Evolutionary conservation across 108 stramenopile genomes (phyloP), one percentile per base, ranked within the genome.

Genomic region (Skeletonema costatum): DNA sequence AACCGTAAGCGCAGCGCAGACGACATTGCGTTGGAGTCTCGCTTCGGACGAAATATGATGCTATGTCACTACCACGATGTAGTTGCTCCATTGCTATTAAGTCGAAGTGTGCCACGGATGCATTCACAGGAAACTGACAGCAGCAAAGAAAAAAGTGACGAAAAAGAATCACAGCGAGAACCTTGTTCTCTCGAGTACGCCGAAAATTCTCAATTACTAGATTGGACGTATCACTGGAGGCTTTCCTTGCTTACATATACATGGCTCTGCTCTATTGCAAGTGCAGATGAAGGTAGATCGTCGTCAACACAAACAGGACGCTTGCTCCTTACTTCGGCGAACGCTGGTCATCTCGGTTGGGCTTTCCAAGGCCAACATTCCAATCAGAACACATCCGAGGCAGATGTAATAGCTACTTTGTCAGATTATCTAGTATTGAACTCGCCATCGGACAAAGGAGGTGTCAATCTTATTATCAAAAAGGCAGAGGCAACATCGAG

Each of bases 201-300:
- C 25, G 74, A 75, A 41, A 39, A 19, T 5, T 17, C 30, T 29
- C 48, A 46, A 38, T 64, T 60, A n/a, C 87, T 63, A 51, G 80
- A 66, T 53, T 94, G 93, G 95, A 83, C 89, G 48, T 30, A 84
- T 78, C 87, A 93, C 58, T 96, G 95, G 95, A 83, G 89, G 36
- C 64, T 89, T 11, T 74, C 82, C 0, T 64, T 96, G 59, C 60
- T 92, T 4, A 79, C 87, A 1, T 96, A 92, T 79, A 71, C 68
- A 44, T 96, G 95, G 95, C 80, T 91, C 3, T 78, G 86, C 9
- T 91, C 92, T 19, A 72, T 93, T 32, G 85, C 91, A 29, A 90
- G 92, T 38, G 69, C 78, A 13, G 76, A 83, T 13, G 95, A 93
- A 75, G 90, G 95, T 32, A 71, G 79, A 17, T 71, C 81, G 31